These are phyloP conservation scores for Trichoderma afroharzianum DNA, from an alignment of 2,329 filamentous ascomycete species.

Conservation along the genomic window DNA sequence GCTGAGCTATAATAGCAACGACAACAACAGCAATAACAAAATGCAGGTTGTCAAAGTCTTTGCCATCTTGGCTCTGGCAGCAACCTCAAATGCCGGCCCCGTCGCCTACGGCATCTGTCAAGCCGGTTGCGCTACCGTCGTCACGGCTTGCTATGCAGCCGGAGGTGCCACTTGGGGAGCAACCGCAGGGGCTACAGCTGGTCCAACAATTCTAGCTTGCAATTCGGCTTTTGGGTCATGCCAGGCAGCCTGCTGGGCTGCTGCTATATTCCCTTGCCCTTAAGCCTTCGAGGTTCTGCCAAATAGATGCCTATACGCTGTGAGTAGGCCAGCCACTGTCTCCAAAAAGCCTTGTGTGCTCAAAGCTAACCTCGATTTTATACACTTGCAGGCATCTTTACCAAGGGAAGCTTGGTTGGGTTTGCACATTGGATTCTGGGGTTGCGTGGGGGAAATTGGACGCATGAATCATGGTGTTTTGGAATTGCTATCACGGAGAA, in stretches of 20 bases:
- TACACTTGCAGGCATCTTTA: not conserved
- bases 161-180: constrained; percentile 42
- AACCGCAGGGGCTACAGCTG: constrained; percentile 33
- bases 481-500: not conserved
- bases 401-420: not conserved
- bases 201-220: constrained; percentile 38
- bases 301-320: not conserved
- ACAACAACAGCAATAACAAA: not conserved
- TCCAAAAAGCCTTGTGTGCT: not conserved
- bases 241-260: not conserved
- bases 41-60: not conserved
- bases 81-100: not conserved
- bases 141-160: constrained; percentile 43
- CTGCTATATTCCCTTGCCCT: not conserved
- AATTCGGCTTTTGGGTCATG: constrained; percentile 38
- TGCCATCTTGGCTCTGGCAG: not conserved
- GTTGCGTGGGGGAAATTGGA: not conserved
- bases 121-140: constrained; percentile 40
- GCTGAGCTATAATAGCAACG: too few relatives aligned
- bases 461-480: not conserved
- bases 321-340: not conserved
- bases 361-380: not conserved
- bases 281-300: not conserved
- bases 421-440: not conserved
- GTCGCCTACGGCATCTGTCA: constrained; percentile 33